phyloP scores from a whole-genome alignment of 345 rosid genomes.

The Barbarea vulgaris region DNA sequence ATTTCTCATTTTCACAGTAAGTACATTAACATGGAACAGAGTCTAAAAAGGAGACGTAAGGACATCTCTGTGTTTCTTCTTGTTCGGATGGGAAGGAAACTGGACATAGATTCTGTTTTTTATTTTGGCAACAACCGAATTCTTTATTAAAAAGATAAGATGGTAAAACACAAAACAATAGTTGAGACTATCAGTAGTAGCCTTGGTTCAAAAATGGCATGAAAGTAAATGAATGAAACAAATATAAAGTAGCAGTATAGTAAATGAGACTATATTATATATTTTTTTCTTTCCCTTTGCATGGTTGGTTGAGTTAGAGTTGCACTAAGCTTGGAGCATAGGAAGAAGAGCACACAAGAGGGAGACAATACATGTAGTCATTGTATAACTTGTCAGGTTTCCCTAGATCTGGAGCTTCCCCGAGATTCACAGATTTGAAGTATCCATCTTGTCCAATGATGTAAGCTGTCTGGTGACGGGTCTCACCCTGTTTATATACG shows the following conservation, averaged over 20 bases:
- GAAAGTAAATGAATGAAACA: not conserved
- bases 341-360: not conserved
- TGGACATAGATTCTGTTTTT: not conserved
- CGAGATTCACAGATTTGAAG: not conserved
- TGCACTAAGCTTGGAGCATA: not conserved
- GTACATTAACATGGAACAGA: constrained; percentile 1
- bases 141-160: not conserved
- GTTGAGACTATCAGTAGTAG: not conserved
- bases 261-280: not conserved
- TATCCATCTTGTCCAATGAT: not conserved
- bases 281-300: not conserved
- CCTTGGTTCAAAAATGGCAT: not conserved
- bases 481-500: not conserved
- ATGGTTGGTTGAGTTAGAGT: not conserved
- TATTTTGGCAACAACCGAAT: not conserved
- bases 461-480: not conserved
- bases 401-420: not conserved
- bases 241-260: not conserved
- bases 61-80: not conserved
- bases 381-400: not conserved
- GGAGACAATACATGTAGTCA: not conserved
- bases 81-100: constrained; percentile 2
- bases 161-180: not conserved
- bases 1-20: constrained; percentile 10
- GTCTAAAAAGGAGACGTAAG: not conserved